Conservation (phyloP, 345 rosid species). For the Anacardium occidentale region DNA sequence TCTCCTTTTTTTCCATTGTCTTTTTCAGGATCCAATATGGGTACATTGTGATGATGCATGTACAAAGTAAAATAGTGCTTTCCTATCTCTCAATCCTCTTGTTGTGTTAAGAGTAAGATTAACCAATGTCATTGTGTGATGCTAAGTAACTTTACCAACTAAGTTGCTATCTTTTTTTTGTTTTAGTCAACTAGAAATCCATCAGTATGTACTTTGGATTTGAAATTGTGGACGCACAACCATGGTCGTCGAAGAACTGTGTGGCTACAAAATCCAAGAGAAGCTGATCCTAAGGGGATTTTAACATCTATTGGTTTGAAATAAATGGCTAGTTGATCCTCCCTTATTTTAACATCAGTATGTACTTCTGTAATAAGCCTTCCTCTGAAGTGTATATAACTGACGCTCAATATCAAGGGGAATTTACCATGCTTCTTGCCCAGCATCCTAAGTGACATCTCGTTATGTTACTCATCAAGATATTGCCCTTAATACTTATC, state of each 20-base stretch:
- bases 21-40: neutral
- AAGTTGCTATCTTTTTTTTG: neutral
- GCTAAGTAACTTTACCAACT: conserved; percentile 1
- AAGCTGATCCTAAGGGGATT: neutral
- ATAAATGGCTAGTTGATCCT: too few species aligned
- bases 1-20: neutral
- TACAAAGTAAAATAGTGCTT: neutral
- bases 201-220: too few species aligned
- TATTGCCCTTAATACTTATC: neutral
- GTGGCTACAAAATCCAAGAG: neutral
- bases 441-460: too few species aligned
- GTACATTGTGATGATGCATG: neutral
- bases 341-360: too few species aligned
- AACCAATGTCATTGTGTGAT: neutral
- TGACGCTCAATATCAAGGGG: too few species aligned
- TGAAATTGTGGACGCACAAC: too few species aligned
- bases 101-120: neutral
- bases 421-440: too few species aligned
- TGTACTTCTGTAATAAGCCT: neutral
- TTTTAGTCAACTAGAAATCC: neutral
- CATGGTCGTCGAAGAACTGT: neutral
- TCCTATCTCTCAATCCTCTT: neutral
- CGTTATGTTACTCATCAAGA: neutral
- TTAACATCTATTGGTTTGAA: neutral
- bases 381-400: neutral